Conservation (phyloP, 2,329 filamentous ascomycete species). For the Botrytis deweyae region DNA sequence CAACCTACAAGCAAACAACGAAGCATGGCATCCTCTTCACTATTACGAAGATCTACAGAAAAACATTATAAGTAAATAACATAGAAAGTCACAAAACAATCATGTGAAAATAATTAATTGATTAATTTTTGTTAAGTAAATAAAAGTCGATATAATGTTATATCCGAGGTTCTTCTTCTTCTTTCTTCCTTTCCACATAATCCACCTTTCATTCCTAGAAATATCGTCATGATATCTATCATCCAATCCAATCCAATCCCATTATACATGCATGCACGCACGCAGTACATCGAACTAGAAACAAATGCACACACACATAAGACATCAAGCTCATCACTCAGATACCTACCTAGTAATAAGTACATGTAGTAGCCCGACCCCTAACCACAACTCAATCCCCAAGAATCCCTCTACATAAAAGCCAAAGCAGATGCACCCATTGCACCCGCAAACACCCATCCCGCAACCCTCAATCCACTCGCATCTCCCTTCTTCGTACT, state of each 20-base stretch:
- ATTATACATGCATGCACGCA: neutral
- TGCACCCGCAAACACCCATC: neutral
- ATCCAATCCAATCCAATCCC: neutral
- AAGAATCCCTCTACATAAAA: neutral
- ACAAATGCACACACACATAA: neutral
- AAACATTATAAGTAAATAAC: neutral
- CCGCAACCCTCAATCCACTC: neutral
- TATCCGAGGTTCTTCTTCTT: neutral
- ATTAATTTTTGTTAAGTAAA: neutral
- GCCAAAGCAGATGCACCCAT: neutral
- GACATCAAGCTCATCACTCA: neutral
- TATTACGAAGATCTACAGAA: neutral
- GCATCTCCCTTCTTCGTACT: conserved; percentile 11
- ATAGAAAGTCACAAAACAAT: no score
- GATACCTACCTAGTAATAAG: neutral
- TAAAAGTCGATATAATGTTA: neutral
- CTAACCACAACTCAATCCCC: neutral
- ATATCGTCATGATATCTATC: neutral
- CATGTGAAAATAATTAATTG: no score
- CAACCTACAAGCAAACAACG: neutral
- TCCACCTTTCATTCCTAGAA: neutral
- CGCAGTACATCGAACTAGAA: neutral
- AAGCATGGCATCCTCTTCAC: neutral
- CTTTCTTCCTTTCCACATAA: neutral
- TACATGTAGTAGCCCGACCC: neutral